Conservation (phyloP, 805 yeast genomes). For the Maudiozyma turicensis region DNA sequence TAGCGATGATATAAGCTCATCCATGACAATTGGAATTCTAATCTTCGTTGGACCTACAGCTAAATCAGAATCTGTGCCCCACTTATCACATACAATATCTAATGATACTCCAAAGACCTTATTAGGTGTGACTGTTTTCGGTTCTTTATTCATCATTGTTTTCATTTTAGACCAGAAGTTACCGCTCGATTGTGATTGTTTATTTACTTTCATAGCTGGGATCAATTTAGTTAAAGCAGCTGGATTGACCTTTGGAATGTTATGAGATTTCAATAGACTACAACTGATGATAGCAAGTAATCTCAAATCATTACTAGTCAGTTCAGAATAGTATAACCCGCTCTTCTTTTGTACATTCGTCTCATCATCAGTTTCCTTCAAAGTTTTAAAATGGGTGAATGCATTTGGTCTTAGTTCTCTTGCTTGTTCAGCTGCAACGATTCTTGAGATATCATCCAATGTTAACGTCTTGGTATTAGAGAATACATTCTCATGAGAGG, state of each 20-base stretch:
- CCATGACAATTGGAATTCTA: slow-evolving; percentile 75
- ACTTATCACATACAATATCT: slow-evolving; percentile 51
- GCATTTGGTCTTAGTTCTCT: slow-evolving; percentile 89
- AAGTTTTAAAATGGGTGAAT: slow-evolving; percentile 60
- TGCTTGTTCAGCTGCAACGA: slow-evolving; percentile 95
- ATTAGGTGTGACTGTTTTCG: slow-evolving; percentile 14
- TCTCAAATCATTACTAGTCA: slow-evolving; percentile 33
- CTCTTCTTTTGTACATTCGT: slow-evolving; percentile 15
- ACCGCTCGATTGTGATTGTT: slow-evolving; percentile 2
- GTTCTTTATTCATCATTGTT: slow-evolving; percentile 20
- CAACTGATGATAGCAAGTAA: slow-evolving; percentile 47
- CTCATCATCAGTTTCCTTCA: slow-evolving; percentile 25
- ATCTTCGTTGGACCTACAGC: slow-evolving; percentile 78
- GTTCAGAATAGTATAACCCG: slow-evolving; percentile 52
- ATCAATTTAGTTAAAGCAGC: background rate
- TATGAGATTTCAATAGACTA: slow-evolving; percentile 25
- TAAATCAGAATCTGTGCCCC: slow-evolving; percentile 75
- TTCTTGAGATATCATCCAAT: slow-evolving; percentile 91
- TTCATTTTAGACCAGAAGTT: slow-evolving; percentile 27
- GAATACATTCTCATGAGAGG: slow-evolving; percentile 33
- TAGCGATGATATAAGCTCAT: slow-evolving; percentile 75
- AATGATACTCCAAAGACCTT: slow-evolving; percentile 75
- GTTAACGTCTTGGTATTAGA: slow-evolving; percentile 80
- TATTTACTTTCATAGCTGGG: slow-evolving; percentile 1
- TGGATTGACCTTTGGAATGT: slow-evolving; percentile 9